Evolutionary conservation across 2,329 filamentous ascomycete species (phyloP).

Genomic region (Chaetothyriales sp.): DNA sequence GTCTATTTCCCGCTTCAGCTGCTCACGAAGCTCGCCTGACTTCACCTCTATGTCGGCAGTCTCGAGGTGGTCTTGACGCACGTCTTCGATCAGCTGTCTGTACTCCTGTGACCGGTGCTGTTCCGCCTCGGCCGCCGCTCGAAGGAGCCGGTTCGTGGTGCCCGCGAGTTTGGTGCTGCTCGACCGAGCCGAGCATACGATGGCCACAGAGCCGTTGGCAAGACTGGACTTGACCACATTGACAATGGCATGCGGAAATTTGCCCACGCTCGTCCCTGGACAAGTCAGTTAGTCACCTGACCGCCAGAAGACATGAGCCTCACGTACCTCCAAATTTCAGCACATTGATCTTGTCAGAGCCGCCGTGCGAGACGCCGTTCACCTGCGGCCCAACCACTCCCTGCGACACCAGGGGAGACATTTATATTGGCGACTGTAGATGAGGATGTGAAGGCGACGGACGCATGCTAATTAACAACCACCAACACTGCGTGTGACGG

Average conservation of each 20-base stretch:
- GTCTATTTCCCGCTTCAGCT: slow-evolving; percentile 54
- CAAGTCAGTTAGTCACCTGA: slow-evolving; percentile 3
- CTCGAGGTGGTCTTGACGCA: slow-evolving; percentile 66
- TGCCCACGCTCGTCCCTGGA: slow-evolving; percentile 81
- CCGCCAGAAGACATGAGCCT: no score
- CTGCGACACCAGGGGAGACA: not conserved
- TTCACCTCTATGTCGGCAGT: slow-evolving; percentile 53
- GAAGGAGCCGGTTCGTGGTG: slow-evolving; percentile 62
- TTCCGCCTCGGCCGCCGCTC: slow-evolving; percentile 37
- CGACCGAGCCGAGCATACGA: slow-evolving; percentile 91
- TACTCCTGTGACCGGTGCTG: slow-evolving; percentile 42
- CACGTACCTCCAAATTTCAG: slow-evolving; percentile 15
- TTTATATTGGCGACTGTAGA: not conserved
- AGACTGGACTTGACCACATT: slow-evolving; percentile 57
- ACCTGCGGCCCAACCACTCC: not conserved
- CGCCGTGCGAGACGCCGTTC: not conserved
- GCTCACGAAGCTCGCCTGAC: slow-evolving; percentile 42
- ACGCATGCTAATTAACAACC: not conserved
- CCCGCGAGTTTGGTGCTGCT: slow-evolving; percentile 88
- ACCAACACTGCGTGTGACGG: not conserved
- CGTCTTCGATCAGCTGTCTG: slow-evolving; percentile 61
- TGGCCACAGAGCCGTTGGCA: slow-evolving; percentile 59
- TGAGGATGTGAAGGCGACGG: not conserved
- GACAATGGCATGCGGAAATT: slow-evolving; percentile 68
- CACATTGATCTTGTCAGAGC: slow-evolving; percentile 6